Conservation (phyloP, 257 asterid species). For the Anisodus tanguticus region DNA sequence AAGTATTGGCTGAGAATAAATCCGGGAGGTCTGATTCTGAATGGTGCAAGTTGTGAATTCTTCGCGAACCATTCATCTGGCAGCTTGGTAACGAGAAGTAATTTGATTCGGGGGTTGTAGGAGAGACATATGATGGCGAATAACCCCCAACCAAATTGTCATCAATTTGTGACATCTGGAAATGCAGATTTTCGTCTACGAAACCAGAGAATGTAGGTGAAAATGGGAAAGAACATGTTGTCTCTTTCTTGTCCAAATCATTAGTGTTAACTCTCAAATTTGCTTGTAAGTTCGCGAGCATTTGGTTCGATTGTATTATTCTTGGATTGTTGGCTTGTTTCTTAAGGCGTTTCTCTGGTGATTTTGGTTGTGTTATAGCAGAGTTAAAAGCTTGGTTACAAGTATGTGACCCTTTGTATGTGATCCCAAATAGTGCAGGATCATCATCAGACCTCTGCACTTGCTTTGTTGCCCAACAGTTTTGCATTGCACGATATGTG, state of each 20-base stretch:
- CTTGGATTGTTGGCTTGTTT: constrained; percentile 34
- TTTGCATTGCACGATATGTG: constrained; percentile 57
- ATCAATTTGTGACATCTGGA: constrained; percentile 50
- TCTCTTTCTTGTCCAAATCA: constrained; percentile 45
- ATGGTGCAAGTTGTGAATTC: constrained; percentile 35
- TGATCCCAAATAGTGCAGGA: constrained; percentile 69
- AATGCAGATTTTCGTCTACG: constrained; percentile 44
- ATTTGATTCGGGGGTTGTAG: constrained; percentile 50
- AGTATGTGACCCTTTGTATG: constrained; percentile 74
- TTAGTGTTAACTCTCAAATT: constrained; percentile 64
- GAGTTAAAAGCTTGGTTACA: constrained; percentile 47
- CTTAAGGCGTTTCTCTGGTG: constrained; percentile 50
- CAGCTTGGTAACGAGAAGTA: constrained; percentile 41
- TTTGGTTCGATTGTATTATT: constrained; percentile 48
- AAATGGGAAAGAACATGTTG: constrained; percentile 54
- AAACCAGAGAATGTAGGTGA: constrained; percentile 53
- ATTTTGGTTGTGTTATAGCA: constrained; percentile 38
- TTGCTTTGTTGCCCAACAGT: constrained; percentile 93
- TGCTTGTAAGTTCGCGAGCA: constrained; percentile 50
- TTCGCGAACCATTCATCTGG: constrained; percentile 37
- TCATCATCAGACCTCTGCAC: constrained; percentile 93
- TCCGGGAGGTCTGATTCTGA: constrained; percentile 54
- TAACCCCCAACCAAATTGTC: constrained; percentile 50
- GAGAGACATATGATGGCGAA: constrained; percentile 56
- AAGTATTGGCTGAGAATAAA: constrained; percentile 64